Percentiles rank a stretch among this genome's conserved stretches.
phyloP scores from a whole-genome alignment of 768 basidiomycete species.

The Hypholoma fasciculare region DNA sequence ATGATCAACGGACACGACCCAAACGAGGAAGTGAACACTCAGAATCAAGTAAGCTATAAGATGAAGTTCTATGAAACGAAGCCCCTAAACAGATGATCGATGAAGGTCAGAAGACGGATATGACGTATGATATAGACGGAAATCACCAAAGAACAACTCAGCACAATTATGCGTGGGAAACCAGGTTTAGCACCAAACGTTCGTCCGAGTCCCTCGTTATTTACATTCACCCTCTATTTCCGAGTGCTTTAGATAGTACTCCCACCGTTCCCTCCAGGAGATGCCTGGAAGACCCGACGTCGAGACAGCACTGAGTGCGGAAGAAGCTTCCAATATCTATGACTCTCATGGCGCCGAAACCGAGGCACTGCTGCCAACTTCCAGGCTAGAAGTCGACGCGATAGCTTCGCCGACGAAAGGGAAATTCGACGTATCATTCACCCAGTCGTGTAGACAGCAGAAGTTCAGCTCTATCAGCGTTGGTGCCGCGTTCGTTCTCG shows the following conservation, averaged over 20 bases:
- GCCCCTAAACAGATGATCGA: too few species aligned
- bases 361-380: constrained; percentile 27
- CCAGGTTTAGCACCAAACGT: constrained; percentile 11
- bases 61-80: too few species aligned
- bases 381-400: constrained; percentile 14
- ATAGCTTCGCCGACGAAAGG: constrained; percentile 11
- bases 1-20: too few species aligned
- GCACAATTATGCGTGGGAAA: neutral
- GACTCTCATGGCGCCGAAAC: constrained; percentile 23
- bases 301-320: constrained; percentile 7
- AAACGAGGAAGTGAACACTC: too few species aligned
- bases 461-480: constrained; percentile 40
- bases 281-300: constrained; percentile 15
- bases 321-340: constrained; percentile 6
- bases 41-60: too few species aligned
- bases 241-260: neutral
- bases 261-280: neutral
- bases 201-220: neutral
- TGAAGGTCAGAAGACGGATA: too few species aligned
- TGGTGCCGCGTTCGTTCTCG: constrained; percentile 51
- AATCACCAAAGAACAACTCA: too few species aligned
- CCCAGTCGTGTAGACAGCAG: constrained; percentile 19
- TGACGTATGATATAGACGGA: too few species aligned
- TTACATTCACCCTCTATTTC: neutral
- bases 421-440: constrained; percentile 3